Base-by-base conservation (phyloP, 805 yeast species). In the Blastobotrys peoriensis region DNA sequence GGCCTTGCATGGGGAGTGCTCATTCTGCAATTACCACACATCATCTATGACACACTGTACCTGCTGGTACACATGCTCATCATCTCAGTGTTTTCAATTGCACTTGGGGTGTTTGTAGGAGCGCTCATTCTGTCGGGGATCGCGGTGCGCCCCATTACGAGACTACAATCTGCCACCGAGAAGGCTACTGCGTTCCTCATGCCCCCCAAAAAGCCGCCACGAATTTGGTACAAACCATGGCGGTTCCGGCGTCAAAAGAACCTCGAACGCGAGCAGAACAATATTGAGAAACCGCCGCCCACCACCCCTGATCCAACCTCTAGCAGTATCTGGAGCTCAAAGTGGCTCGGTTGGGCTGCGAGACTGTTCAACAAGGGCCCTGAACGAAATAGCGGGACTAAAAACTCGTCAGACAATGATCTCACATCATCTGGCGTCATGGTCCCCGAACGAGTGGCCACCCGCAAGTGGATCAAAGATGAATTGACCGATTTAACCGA, bases 401-500 rank as follows among this genome's bases (percentile, higher is more conserved):
- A 13, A 8, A 8, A 8, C 13, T 25, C 30, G 8, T 8, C 30
- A 8, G 30, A 25, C 10, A 25, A 8, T 8, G 30, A 25, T 25
- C 10, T 8, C 13, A 13, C 30, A 25, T 13, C 13, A 25, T 13
- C 30, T 25, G 44, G 44, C 9, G 55, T 57, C 43, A 39, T 45
- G 33, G 45, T 63, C 6, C 61, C 61, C 5, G 52, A 50, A 9
- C 48, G 43, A 34, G 59, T 57, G n/a, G 43, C 38, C 4, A 45
- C 43, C 16, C 38, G 45, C 8, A 27, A 44, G 10, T 54, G 55
- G 17, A 47, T 64, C 20, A 54, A 57, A 36, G 97, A 93, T 67
- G 98, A 91, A 64, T 70, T 91, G 37, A 83, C 91, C 0, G 96
- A 88, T 55, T 68, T 91, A 23, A 81, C 95, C 0, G 89, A 82